Conservation (phyloP, 164 flowering plant species). For the Vitis amurensis region DNA sequence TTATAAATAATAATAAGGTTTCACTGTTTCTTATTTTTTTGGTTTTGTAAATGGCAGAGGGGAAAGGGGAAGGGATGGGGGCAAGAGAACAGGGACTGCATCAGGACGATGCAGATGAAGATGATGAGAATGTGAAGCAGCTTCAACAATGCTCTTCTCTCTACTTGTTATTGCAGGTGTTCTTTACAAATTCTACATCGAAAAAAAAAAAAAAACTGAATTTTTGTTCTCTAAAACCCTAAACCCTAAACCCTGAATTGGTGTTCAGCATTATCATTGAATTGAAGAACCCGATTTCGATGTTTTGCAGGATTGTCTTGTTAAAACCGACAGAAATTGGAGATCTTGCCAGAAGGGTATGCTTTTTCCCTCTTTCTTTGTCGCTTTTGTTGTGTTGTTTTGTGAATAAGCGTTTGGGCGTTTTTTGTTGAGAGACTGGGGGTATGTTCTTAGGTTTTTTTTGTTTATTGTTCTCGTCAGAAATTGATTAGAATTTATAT, state of each 20-base stretch:
- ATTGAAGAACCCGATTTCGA: not conserved
- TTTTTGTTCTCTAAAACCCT: constrained; percentile 24
- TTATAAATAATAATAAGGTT: too few species aligned
- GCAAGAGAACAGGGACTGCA: constrained; percentile 23
- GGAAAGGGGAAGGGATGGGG: too few species aligned
- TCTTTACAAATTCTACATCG: too few species aligned
- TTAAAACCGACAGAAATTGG: constrained; percentile 69
- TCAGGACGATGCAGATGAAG: constrained; percentile 71
- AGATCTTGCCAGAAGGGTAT: constrained; percentile 76
- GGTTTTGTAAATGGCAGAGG: too few species aligned
- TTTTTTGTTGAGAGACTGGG: not conserved
- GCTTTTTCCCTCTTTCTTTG: not conserved
- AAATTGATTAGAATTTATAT: too few species aligned
- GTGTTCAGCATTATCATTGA: not conserved
- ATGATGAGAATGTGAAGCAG: constrained; percentile 85
- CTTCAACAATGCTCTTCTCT: constrained; percentile 70
- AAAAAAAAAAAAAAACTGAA: not conserved
- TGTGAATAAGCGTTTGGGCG: not conserved
- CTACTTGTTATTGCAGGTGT: constrained; percentile 78
- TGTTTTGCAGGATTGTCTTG: constrained; percentile 74
- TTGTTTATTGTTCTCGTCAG: too few species aligned
- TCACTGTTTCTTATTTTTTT: too few species aligned
- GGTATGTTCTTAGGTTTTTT: not conserved
- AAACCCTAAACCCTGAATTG: constrained; percentile 12
- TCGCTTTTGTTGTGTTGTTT: not conserved